phyloP scores from a whole-genome alignment of 352 stramenopile species.

The Pilasporangium apinafurcum region DNA sequence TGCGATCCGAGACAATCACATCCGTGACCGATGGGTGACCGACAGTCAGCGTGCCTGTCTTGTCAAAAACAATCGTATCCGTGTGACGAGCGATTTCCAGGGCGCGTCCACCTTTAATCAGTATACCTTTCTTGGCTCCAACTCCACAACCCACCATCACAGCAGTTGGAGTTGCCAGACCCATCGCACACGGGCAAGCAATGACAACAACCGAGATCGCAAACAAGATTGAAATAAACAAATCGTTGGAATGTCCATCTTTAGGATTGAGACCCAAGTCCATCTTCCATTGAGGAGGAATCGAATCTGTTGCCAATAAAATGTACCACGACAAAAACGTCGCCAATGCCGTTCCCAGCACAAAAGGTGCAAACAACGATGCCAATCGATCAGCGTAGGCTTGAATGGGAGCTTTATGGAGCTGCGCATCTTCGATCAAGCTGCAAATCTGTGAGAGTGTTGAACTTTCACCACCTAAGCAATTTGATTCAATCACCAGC shows the following conservation, averaged over 20 bases:
- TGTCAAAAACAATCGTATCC: slow-evolving; percentile 90
- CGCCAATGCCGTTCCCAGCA: slow-evolving; percentile 50
- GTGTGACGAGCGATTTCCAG: slow-evolving; percentile 82
- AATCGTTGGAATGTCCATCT: slow-evolving; percentile 53
- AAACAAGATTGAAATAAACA: slow-evolving; percentile 75
- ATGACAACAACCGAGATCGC: slow-evolving; percentile 89
- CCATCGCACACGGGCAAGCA: slow-evolving; percentile 77
- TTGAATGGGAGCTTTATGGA: slow-evolving; percentile 86
- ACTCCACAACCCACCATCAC: slow-evolving; percentile 88
- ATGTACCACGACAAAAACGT: slow-evolving; percentile 59
- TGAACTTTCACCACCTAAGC: slow-evolving; percentile 59
- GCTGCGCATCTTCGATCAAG: slow-evolving; percentile 83
- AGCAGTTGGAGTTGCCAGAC: slow-evolving; percentile 77
- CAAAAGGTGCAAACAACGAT: slow-evolving; percentile 60
- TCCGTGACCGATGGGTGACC: slow-evolving; percentile 78
- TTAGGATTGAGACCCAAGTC: slow-evolving; percentile 40
- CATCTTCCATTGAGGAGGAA: slow-evolving; percentile 42
- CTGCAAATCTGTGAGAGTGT: slow-evolving; percentile 73
- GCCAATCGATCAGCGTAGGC: slow-evolving; percentile 71
- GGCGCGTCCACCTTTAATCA: slow-evolving; percentile 83
- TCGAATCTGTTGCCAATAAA: slow-evolving; percentile 33
- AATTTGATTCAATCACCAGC: slow-evolving; percentile 78
- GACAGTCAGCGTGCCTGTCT: slow-evolving; percentile 90
- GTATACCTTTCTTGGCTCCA: slow-evolving; percentile 81
- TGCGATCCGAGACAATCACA: slow-evolving; percentile 57